A percentile compares a stretch with the other conserved stretches of the same genome.
Conservation (phyloP, 495 filamentous ascomycete species). For the Xylaria cubensis region DNA sequence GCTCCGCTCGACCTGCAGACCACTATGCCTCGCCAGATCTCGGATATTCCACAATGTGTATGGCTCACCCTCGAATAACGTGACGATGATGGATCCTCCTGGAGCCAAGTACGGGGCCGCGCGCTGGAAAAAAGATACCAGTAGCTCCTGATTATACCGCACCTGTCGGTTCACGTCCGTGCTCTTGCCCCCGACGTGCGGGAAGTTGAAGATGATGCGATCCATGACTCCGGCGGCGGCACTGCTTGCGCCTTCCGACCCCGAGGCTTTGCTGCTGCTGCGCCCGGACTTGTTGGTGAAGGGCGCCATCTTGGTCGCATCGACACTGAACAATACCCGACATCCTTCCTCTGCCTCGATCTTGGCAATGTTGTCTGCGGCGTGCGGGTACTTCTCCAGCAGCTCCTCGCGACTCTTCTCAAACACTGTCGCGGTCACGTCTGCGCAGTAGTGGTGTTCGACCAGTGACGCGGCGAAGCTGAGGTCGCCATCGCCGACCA, state of each 20-base stretch:
- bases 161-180: conserved; percentile 96
- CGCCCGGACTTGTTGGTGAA: conserved; percentile 42
- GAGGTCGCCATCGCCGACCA: conserved; percentile 94
- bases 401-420: conserved; percentile 56
- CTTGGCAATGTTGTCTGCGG: conserved; percentile 60
- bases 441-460: conserved; percentile 70
- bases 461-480: conserved; percentile 82
- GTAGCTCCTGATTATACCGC: conserved; percentile 85
- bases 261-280: background rate
- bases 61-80: conserved; percentile 89
- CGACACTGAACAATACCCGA: conserved; percentile 70
- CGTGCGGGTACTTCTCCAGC: conserved; percentile 79
- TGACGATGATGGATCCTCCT: conserved; percentile 78
- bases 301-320: conserved; percentile 72
- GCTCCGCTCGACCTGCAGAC: conserved; percentile 75
- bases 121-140: conserved; percentile 80
- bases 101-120: conserved; percentile 50
- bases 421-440: conserved; percentile 63
- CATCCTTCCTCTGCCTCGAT: conserved; percentile 55
- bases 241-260: conserved; percentile 32
- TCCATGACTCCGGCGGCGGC: conserved; percentile 64
- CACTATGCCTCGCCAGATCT: conserved; percentile 80
- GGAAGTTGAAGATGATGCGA: conserved; percentile 91
- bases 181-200: conserved; percentile 88
- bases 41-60: conserved; percentile 95